These are phyloP conservation scores for Xylariaceae sp. DNA, from an alignment of 2,329 filamentous ascomycete species.

Conservation along the genomic window DNA sequence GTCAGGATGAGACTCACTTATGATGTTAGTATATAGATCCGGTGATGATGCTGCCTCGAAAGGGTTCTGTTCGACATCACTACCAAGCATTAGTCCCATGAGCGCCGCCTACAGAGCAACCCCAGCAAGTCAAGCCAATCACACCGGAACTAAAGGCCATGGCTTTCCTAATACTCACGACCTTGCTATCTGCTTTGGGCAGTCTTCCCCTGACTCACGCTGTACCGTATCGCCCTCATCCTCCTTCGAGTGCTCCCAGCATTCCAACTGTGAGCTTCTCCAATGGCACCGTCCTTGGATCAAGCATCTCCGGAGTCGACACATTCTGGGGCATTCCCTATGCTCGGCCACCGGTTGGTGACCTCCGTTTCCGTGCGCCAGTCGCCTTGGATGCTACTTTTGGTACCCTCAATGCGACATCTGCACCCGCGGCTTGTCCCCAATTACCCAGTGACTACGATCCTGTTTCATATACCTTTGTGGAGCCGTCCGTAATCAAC, in stretches of 20 bases:
- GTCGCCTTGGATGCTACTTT: neutral
- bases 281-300: neutral
- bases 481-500: neutral
- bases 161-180: neutral
- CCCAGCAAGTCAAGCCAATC: no score
- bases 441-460: neutral
- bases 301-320: neutral
- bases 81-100: no score
- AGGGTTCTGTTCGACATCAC: no score
- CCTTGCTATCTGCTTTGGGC: neutral
- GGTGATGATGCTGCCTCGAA: no score
- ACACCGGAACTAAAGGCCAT: neutral
- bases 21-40: no score
- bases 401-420: neutral
- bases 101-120: no score
- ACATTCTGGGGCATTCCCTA: slow-evolving; percentile 1
- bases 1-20: no score
- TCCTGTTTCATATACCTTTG: neutral
- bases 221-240: no score
- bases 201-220: neutral
- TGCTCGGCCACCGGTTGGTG: slow-evolving; percentile 1
- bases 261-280: neutral
- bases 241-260: neutral
- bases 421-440: neutral
- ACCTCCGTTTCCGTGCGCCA: slow-evolving; percentile 1